Evolutionary conservation across 768 basidiomycete species (phyloP), one percentile per base, ranked within the genome.

Genomic region (Grammothele lineata): DNA sequence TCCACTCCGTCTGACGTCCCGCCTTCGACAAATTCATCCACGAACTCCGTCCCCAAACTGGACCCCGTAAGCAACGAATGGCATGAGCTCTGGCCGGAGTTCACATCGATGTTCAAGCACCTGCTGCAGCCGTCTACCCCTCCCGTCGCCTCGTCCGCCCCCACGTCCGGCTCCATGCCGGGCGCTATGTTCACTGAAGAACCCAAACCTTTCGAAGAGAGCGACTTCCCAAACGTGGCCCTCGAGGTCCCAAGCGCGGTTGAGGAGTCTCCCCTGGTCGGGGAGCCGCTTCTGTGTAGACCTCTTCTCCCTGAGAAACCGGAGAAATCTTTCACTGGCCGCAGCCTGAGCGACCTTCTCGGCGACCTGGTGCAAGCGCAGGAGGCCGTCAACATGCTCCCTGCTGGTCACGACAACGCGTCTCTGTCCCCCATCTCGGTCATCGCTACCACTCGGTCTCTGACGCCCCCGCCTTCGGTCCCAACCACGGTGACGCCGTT

Each of bases 41-140:
- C 48, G 5, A 51, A 51, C 19, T 50, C 57, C 26, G 50, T 58
- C 23, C 61, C 61, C 5, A 51, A 51, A 19, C 48, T 62, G 7
- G 57, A 43, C 0, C 54, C 55, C 7, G 51, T 62, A 3, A 50
- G 51, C 45, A 50, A 53, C 30, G 57, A 63, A 35, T 61, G 60
- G 58, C 53, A 45, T 19, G 51, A 61, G 17, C 42, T 63, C 1
- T 61, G 58, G 60, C 62, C 62, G 2, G 62, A 63, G 43, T 23
- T 63, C 19, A 57, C 55, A 4, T 50, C 50, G 8, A 43, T 60
- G 37, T 50, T 63, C 24, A 54, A 58, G 44, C 60, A 60, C 37
- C 51, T 63, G 6, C 50, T 63, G 2, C 51, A 56, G 35, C 60
- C 58, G 6, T n/a, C n/a, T n/a, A n/a, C n/a, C n/a, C 37, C 50